phyloP scores from a whole-genome alignment of 2,329 filamentous ascomycete species.

The Venturia nashicola region DNA sequence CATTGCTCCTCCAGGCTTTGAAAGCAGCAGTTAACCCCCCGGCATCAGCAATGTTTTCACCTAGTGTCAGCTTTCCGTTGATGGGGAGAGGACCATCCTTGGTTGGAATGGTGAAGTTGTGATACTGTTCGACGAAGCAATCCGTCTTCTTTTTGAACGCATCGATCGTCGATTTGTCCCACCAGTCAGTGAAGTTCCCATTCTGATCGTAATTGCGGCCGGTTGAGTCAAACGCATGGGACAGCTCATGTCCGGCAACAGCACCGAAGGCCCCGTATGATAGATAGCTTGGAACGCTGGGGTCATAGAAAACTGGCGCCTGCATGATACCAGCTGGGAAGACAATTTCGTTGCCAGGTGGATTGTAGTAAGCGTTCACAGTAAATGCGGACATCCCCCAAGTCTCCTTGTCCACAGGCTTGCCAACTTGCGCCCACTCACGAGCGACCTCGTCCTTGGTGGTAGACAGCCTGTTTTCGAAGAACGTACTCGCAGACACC shows the following conservation, averaged over 20 bases:
- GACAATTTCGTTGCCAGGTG: slow-evolving; percentile 53
- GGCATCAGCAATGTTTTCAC: slow-evolving; percentile 62
- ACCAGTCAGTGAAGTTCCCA: slow-evolving; percentile 56
- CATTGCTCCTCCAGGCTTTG: slow-evolving; percentile 49
- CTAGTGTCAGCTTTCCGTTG: slow-evolving; percentile 50
- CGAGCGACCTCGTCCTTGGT: slow-evolving; percentile 34
- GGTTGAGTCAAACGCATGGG: slow-evolving; percentile 56
- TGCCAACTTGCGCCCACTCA: slow-evolving; percentile 46
- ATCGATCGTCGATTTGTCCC: slow-evolving; percentile 46
- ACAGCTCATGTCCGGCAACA: slow-evolving; percentile 56
- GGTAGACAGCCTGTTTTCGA: slow-evolving; percentile 44
- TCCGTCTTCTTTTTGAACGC: slow-evolving; percentile 47
- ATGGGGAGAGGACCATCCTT: slow-evolving; percentile 48
- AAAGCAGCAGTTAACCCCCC: slow-evolving; percentile 53
- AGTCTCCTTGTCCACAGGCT: slow-evolving; percentile 46
- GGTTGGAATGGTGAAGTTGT: slow-evolving; percentile 45
- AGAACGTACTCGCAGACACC: slow-evolving; percentile 40
- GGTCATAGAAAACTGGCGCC: slow-evolving; percentile 48
- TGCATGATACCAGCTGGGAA: slow-evolving; percentile 62
- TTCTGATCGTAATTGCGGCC: slow-evolving; percentile 53
- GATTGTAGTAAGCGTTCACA: slow-evolving; percentile 38
- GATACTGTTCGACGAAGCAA: slow-evolving; percentile 59
- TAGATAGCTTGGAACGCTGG: slow-evolving; percentile 50
- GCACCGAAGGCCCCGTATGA: slow-evolving; percentile 58
- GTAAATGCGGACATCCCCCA: slow-evolving; percentile 50